These are phyloP conservation scores for Fusarium sp. DNA, from an alignment of 2,329 filamentous ascomycete species.

Conservation along the genomic window DNA sequence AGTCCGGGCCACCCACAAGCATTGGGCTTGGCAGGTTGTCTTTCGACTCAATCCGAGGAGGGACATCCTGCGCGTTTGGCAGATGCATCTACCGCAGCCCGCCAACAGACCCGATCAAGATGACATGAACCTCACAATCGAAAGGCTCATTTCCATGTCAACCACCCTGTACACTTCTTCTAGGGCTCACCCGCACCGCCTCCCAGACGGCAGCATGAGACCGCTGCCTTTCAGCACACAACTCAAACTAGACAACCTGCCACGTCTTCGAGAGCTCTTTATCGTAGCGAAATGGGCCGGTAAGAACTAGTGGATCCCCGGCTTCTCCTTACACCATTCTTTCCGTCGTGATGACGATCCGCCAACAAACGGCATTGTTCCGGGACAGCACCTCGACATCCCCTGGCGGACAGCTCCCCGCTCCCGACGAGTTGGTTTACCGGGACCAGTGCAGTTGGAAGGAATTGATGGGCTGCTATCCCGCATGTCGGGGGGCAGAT, in stretches of 20 bases:
- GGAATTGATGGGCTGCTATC: too few relatives aligned
- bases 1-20: background rate
- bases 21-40: background rate
- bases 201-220: too few relatives aligned
- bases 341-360: background rate
- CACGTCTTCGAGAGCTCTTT: background rate
- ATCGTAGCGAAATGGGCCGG: background rate
- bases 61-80: slow-evolving; percentile 1
- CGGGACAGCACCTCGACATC: too few relatives aligned
- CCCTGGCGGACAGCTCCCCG: too few relatives aligned
- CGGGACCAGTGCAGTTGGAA: too few relatives aligned
- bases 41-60: background rate
- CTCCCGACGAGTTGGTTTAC: too few relatives aligned
- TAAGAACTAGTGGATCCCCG: background rate
- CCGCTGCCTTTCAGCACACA: background rate
- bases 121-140: background rate
- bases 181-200: too few relatives aligned
- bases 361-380: background rate
- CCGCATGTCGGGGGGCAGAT: too few relatives aligned
- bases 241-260: background rate
- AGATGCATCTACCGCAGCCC: background rate
- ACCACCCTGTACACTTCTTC: too few relatives aligned
- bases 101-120: too few relatives aligned
- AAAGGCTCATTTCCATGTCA: background rate
- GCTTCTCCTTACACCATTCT: background rate